Conservation (phyloP, 805 yeast genomes). For the Teunomyces tritomae region DNA sequence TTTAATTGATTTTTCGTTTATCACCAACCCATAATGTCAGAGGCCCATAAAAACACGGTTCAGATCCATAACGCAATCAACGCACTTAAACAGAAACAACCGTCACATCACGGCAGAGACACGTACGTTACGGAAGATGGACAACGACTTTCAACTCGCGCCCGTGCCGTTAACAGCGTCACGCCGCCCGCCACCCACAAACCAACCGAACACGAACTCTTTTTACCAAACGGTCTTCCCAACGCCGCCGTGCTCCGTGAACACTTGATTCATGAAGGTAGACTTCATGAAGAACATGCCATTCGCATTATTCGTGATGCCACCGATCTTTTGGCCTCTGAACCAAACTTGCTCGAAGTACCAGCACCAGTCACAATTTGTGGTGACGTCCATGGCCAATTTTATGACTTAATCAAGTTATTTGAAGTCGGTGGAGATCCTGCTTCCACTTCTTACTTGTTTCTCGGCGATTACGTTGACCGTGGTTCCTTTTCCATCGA, state of each 20-base stretch:
- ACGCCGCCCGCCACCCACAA: conserved; percentile 61
- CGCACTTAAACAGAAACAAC: conserved; percentile 49
- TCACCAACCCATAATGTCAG: conserved; percentile 4
- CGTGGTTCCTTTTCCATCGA: conserved; percentile 90
- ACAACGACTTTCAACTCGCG: conserved; percentile 50
- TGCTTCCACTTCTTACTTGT: conserved; percentile 67
- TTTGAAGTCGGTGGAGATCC: conserved; percentile 96
- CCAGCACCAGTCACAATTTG: conserved; percentile 95
- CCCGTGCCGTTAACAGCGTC: conserved; percentile 55
- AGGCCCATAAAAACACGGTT: conserved; percentile 37
- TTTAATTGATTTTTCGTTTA: not conserved
- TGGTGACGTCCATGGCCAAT: conserved; percentile 98
- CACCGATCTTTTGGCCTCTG: conserved; percentile 57
- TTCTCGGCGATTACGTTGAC: conserved; percentile 93
- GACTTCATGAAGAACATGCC: conserved; percentile 70
- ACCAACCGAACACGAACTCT: conserved; percentile 71
- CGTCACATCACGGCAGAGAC: conserved; percentile 28
- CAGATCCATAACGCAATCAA: conserved; percentile 65
- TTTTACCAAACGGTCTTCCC: conserved; percentile 63
- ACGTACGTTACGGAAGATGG: conserved; percentile 58
- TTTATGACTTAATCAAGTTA: conserved; percentile 81
- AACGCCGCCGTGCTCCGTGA: conserved; percentile 65
- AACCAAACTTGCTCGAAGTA: conserved; percentile 76
- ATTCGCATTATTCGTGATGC: conserved; percentile 63
- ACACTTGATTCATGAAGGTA: conserved; percentile 80